Base-by-base conservation (phyloP, 352 stramenopile genomes). In the Phytophthora aleatoria region DNA sequence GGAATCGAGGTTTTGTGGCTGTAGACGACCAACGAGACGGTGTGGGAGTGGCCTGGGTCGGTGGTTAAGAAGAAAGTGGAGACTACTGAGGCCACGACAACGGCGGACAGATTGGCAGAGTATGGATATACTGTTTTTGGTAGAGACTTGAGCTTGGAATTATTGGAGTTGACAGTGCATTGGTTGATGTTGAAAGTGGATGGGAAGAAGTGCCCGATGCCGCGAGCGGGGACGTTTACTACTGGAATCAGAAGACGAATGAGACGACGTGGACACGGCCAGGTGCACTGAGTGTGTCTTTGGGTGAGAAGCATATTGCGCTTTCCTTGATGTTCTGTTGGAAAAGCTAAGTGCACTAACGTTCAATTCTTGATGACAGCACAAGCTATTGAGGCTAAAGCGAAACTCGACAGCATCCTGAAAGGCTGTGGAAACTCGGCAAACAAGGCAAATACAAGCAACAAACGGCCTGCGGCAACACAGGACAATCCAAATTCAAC, bases 221-320 rank as follows among this genome's bases (percentile, higher is more conserved):
- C 3, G 48, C 74, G 5, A 90, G 79, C 24, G 70, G 77, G 1
- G 69, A 82, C 11, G 57, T 74, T 26, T 94, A 92, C 71, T 94
- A 83, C 50, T 94, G 86, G 86, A 87, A 94, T 68, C 69, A 65
- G 9, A 65, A 74, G n/a, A 87, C 83, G 28, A 83, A 86, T n/a
- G 83, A 89, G 54, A 92, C 86, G 28, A 85, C 82, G 13, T 94
- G 83, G 86, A 86, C 69, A 16, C 71, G 71, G 33, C 86, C 84
- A 0, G 61, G 71, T 44, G 69, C 72, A 36, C 54, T 67, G 49
- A 81, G 62, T 15, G 79, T 89, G 11, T 82, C 79, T n/a, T 67
- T 92, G 26, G 61, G 85, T 94, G 63, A 49, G 55, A 50, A 27
- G 3, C 15, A 2, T 8, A 58, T 10, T 20, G 39, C 7, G 24